Percentiles rank a stretch among this genome's conserved stretches.
Conservation (phyloP, 129 eudicot species). For the Daucus carota region DH1_v3.0 NC_030383.2:6785001-6785500, state of each 20-base stretch:
- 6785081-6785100: no score
- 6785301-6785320: neutral
- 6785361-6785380: slow-evolving; percentile 1
- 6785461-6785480: no score
- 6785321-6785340: neutral
- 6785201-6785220: no score
- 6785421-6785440: neutral
- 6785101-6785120: slow-evolving; percentile 14
- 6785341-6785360: neutral
- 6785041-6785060: no score
- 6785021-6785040: no score
- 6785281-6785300: neutral
- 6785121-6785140: slow-evolving; percentile 24
- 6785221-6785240: neutral
- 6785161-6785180: neutral
- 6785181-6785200: no score
- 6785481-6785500: no score
- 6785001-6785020: no score
- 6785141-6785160: slow-evolving; percentile 18
- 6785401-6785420: neutral
- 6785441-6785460: slow-evolving; percentile 8
- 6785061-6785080: no score
- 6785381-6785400: slow-evolving; percentile 1
- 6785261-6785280: neutral
- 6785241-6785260: neutral